phyloP scores from a whole-genome alignment of 352 stramenopile species.

The Phytophthora constricta region DNA sequence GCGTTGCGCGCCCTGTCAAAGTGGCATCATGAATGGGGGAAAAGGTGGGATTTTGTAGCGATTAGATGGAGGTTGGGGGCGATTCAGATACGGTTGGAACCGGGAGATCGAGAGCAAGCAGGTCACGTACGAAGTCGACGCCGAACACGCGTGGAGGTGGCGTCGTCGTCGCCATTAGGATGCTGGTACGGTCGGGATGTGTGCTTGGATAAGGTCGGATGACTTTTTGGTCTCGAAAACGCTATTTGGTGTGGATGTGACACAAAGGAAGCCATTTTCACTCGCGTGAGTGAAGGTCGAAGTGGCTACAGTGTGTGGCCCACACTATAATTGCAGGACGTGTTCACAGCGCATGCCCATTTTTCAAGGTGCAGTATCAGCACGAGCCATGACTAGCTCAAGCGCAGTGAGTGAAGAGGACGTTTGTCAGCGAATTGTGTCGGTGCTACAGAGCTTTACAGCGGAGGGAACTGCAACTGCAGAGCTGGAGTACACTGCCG shows the following conservation, averaged over 20 bases:
- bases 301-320: not conserved
- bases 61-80: constrained; percentile 2
- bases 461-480: constrained; percentile 24
- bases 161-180: constrained; percentile 33
- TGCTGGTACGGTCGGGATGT: not conserved
- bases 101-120: not conserved
- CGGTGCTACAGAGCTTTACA: constrained; percentile 31
- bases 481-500: constrained; percentile 71
- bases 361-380: constrained; percentile 14
- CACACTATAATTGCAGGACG: too few relatives aligned
- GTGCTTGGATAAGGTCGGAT: too few relatives aligned
- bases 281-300: too few relatives aligned
- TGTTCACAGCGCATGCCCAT: too few relatives aligned
- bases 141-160: constrained; percentile 61
- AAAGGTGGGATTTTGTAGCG: constrained; percentile 7
- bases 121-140: constrained; percentile 75
- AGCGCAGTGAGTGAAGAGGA: constrained; percentile 19
- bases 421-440: constrained; percentile 27
- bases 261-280: constrained; percentile 4
- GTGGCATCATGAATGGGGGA: constrained; percentile 2
- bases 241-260: constrained; percentile 25
- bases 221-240: constrained; percentile 23
- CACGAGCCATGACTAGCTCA: constrained; percentile 12
- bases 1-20: constrained; percentile 68
- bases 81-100: constrained; percentile 4